phyloP scores from a whole-genome alignment of 164 flowering plant species.

The Cinnamomum chago region DNA sequence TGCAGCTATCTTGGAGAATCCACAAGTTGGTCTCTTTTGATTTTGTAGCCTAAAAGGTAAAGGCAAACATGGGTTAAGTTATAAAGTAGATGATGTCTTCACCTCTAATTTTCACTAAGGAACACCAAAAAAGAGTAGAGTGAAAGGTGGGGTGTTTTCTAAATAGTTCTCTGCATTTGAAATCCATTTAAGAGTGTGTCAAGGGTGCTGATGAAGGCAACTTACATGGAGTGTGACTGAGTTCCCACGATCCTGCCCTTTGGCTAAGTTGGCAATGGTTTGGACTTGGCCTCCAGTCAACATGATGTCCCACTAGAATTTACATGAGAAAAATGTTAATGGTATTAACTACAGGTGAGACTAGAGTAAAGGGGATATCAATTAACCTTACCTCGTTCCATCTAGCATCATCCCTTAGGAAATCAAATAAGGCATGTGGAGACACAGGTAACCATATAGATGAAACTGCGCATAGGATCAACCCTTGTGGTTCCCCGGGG shows the following conservation, averaged over 20 bases:
- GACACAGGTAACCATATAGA: constrained; percentile 87
- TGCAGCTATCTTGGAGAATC: constrained; percentile 84
- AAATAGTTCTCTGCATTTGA: no score
- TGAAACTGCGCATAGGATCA: constrained; percentile 79
- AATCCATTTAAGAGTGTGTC: background rate
- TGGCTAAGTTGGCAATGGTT: constrained; percentile 66
- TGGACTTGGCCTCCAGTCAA: constrained; percentile 57
- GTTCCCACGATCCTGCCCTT: constrained; percentile 95
- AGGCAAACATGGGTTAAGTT: background rate
- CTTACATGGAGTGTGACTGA: constrained; percentile 75
- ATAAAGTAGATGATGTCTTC: no score
- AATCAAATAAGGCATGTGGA: constrained; percentile 62
- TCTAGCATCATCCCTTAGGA: constrained; percentile 71
- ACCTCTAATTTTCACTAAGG: no score
- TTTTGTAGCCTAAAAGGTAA: constrained; percentile 47
- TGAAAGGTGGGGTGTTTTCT: no score
- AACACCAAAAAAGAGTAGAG: no score
- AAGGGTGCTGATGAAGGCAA: background rate
- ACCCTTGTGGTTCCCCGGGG: constrained; percentile 86
- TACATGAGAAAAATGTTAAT: background rate
- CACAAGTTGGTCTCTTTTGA: constrained; percentile 65
- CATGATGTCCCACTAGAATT: constrained; percentile 82
- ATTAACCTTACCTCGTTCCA: constrained; percentile 55
- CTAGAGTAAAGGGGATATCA: background rate
- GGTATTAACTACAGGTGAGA: no score